phyloP scores from a whole-genome alignment of 208 protist species.

The Lotmaria passim region DNA sequence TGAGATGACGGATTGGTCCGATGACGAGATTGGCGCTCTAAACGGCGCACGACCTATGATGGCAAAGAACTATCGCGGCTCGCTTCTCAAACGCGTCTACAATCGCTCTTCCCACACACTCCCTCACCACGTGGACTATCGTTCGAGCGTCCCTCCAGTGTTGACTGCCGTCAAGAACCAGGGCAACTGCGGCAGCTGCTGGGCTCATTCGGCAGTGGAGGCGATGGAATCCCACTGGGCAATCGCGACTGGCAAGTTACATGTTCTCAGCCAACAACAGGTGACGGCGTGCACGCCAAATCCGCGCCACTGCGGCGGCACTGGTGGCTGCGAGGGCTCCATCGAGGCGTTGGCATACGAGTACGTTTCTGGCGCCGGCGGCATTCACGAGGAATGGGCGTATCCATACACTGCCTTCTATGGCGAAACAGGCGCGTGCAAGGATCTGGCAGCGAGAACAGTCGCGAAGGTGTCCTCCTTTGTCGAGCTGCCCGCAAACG shows the following conservation, averaged over 20 bases:
- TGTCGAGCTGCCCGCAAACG: constrained; percentile 69
- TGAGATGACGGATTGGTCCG: constrained; percentile 52
- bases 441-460: constrained; percentile 18
- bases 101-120: constrained; percentile 24
- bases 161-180: constrained; percentile 82
- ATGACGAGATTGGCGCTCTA: constrained; percentile 45
- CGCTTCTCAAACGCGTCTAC: constrained; percentile 11
- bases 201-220: constrained; percentile 66
- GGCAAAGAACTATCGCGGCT: constrained; percentile 15
- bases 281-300: constrained; percentile 92
- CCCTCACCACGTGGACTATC: constrained; percentile 55
- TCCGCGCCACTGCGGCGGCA: constrained; percentile 54
- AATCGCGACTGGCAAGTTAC: constrained; percentile 60
- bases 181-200: constrained; percentile 82
- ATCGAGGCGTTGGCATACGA: constrained; percentile 78
- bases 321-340: constrained; percentile 82
- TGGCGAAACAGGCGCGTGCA: constrained; percentile 52
- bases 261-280: constrained; percentile 90
- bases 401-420: constrained; percentile 85
- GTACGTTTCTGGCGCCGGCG: constrained; percentile 62
- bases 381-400: constrained; percentile 59
- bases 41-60: constrained; percentile 35
- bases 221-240: constrained; percentile 80
- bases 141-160: constrained; percentile 37
- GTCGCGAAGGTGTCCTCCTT: constrained; percentile 56